Evolutionary conservation across 768 basidiomycete genomes (phyloP).

Genomic region (Calocybe gangraenosa): DNA sequence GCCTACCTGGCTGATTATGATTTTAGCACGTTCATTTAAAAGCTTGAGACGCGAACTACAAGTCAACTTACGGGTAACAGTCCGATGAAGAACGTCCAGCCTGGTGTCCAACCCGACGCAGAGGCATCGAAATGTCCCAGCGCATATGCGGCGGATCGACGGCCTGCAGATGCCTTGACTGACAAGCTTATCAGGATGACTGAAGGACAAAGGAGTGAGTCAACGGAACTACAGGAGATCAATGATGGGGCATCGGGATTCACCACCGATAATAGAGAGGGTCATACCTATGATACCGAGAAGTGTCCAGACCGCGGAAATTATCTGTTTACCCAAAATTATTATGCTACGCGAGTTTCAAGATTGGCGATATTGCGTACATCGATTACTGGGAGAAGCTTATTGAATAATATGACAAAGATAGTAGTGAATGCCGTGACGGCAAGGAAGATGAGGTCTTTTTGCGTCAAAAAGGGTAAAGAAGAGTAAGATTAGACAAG

Average conservation of each 20-base stretch:
- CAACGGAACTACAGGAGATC: neutral
- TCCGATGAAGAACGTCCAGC: slow-evolving; percentile 69
- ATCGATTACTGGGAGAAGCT: slow-evolving; percentile 44
- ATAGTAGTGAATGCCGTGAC: slow-evolving; percentile 42
- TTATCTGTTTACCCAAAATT: slow-evolving; percentile 29
- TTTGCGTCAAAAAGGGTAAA: neutral
- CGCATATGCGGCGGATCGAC: slow-evolving; percentile 51
- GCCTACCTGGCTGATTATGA: slow-evolving; percentile 25
- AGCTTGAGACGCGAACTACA: slow-evolving; percentile 1
- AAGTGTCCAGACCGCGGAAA: slow-evolving; percentile 62
- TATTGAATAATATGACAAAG: slow-evolving; percentile 56
- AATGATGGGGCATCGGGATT: neutral
- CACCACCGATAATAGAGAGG: neutral
- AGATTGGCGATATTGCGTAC: slow-evolving; percentile 23
- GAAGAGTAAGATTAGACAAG: neutral
- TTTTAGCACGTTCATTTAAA: neutral
- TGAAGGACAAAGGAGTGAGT: slow-evolving; percentile 15
- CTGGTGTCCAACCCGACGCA: slow-evolving; percentile 63
- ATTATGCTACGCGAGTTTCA: neutral
- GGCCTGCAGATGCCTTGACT: slow-evolving; percentile 51
- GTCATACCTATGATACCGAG: slow-evolving; percentile 46
- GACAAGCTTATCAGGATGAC: slow-evolving; percentile 56
- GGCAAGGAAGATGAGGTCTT: slow-evolving; percentile 55
- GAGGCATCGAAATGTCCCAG: slow-evolving; percentile 57
- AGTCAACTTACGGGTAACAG: slow-evolving; percentile 43